A percentile compares a stretch with the other conserved stretches of the same genome.
phyloP scores from a whole-genome alignment of 441 rosid genomes.

The Corymbia citriodora region DNA sequence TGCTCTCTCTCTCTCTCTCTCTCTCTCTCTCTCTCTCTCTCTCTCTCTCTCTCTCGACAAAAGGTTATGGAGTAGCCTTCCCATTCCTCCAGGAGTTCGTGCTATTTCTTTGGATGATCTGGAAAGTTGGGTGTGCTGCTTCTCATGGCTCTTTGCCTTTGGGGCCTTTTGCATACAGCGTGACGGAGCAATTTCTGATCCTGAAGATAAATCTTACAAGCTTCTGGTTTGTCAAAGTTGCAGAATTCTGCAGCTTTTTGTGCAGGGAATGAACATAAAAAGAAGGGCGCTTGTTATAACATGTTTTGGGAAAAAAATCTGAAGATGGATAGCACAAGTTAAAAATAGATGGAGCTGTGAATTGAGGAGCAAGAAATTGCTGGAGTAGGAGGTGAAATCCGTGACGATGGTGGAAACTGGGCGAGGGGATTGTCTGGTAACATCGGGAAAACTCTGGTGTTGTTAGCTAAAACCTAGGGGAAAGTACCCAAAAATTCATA shows the following conservation, averaged over 20 bases:
- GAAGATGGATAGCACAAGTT: background rate
- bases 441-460: background rate
- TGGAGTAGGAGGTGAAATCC: background rate
- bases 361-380: background rate
- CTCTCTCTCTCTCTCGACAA: background rate
- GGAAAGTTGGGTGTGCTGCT: background rate
- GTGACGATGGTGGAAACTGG: background rate
- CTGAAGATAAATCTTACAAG: background rate
- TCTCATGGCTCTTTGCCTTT: background rate
- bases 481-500: no score
- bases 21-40: no score
- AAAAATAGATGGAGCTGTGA: background rate
- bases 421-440: background rate
- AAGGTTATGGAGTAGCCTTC: background rate
- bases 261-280: background rate
- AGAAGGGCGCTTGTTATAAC: background rate
- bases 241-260: background rate
- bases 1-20: no score
- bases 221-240: background rate
- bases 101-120: background rate
- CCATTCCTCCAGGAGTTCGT: background rate
- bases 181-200: background rate
- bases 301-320: background rate
- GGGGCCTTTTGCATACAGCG: background rate
- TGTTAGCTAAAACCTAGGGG: background rate